phyloP scores from a whole-genome alignment of 768 basidiomycete species.

The Neoboletus magnificus region DNA sequence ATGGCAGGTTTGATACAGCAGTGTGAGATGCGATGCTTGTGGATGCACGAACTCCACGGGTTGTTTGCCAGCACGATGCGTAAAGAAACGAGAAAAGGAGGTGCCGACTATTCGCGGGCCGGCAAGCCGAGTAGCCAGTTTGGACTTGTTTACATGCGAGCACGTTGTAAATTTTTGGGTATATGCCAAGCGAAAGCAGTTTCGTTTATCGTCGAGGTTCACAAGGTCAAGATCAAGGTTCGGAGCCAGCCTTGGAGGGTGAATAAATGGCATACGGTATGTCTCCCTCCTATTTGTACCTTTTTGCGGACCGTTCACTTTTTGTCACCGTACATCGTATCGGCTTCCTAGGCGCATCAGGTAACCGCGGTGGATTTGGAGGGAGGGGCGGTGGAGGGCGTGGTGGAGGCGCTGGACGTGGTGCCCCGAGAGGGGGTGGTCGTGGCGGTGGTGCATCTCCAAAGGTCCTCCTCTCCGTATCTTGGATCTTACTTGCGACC shows the following conservation, averaged over 20 bases:
- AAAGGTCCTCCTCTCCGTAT: background rate
- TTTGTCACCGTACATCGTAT: background rate
- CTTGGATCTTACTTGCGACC: background rate
- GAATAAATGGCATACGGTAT: slow-evolving; percentile 37
- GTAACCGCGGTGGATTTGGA: slow-evolving; percentile 73
- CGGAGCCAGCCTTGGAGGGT: slow-evolving; percentile 11
- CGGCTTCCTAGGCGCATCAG: slow-evolving; percentile 49
- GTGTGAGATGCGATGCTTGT: background rate
- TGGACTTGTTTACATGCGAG: slow-evolving; percentile 12
- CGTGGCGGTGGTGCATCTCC: slow-evolving; percentile 37
- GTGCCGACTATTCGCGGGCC: background rate
- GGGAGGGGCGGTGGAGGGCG: slow-evolving; percentile 40
- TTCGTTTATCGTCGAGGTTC: slow-evolving; percentile 1
- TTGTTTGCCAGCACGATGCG: background rate
- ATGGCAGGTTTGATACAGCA: too few relatives aligned
- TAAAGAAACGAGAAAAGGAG: background rate
- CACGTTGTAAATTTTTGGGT: slow-evolving; percentile 10
- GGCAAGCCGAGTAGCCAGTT: background rate
- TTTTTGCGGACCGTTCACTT: background rate
- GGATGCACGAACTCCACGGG: background rate
- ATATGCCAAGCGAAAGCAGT: background rate
- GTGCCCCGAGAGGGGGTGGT: slow-evolving; percentile 39
- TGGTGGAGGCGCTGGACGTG: slow-evolving; percentile 36
- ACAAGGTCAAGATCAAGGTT: slow-evolving; percentile 14
- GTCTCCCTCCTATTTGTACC: background rate